These are phyloP conservation scores for Psidium guajava DNA, from an alignment of 345 rosid species.

Conservation along the genomic window DNA sequence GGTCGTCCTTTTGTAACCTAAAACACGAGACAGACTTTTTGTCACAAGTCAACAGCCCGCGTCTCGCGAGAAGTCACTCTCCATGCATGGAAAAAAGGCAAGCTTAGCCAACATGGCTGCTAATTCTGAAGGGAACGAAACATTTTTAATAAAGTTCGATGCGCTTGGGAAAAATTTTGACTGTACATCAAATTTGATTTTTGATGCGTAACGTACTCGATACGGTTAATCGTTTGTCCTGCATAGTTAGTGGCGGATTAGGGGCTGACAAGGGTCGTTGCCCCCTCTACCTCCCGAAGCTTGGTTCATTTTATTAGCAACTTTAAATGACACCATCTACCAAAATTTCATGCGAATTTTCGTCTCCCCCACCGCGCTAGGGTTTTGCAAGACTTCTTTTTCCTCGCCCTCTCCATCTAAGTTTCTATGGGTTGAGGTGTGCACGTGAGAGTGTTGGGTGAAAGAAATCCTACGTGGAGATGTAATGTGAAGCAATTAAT, in stretches of 20 bases:
- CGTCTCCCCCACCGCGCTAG: neutral
- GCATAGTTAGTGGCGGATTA: neutral
- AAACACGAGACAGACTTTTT: neutral
- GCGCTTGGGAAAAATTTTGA: neutral
- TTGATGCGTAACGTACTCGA: neutral
- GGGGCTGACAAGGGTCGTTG: neutral
- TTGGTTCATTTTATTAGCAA: neutral
- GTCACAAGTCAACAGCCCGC: neutral
- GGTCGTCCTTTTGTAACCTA: neutral
- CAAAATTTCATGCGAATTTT: neutral
- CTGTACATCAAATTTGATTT: neutral
- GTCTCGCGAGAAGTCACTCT: neutral
- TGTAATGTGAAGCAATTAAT: neutral
- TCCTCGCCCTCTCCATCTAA: neutral
- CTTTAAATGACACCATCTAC: neutral
- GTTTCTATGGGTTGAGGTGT: fast-evolving
- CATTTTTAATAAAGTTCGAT: neutral
- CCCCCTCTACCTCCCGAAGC: neutral
- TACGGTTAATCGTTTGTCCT: neutral
- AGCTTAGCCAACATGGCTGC: neutral
- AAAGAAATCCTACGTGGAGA: neutral
- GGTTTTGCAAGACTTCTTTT: neutral
- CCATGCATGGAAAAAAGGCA: neutral
- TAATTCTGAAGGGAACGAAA: neutral
- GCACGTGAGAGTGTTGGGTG: fast-evolving